Percentiles rank a stretch among this genome's conserved stretches.
Evolutionary conservation across 1,139 yeast genomes (phyloP).

Genomic region (Debaryomycetaceae sp.): DNA sequence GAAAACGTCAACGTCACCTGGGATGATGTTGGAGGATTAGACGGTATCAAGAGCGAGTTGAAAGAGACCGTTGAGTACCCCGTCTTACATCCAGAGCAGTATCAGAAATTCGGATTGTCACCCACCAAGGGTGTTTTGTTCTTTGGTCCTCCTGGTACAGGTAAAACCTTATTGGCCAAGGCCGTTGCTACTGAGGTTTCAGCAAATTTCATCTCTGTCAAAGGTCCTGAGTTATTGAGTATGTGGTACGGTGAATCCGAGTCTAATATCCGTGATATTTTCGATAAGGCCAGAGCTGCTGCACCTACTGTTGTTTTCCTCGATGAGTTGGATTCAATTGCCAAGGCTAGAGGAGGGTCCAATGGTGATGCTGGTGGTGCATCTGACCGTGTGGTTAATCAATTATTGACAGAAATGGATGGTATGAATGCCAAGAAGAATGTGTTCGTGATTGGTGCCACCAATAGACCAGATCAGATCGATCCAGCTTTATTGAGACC

Average conservation of each 20-base stretch:
- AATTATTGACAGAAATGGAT: constrained; percentile 97
- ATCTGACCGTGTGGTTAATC: constrained; percentile 96
- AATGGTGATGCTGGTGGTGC: constrained; percentile 97
- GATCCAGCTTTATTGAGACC: constrained; percentile 99
- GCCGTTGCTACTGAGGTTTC: constrained; percentile 98
- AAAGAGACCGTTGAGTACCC: constrained; percentile 99
- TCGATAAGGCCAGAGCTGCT: constrained; percentile 98
- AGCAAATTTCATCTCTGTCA: constrained; percentile 93
- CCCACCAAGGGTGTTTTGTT: constrained; percentile 98
- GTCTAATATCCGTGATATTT: constrained; percentile 93
- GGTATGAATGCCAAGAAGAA: constrained; percentile 99
- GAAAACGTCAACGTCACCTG: constrained; percentile 97
- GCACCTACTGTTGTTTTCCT: constrained; percentile 97
- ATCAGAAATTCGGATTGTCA: constrained; percentile 94
- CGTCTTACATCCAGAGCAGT: constrained; percentile 97
- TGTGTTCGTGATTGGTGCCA: constrained; percentile 98
- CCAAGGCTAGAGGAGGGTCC: constrained; percentile 94
- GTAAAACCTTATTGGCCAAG: constrained; percentile 95
- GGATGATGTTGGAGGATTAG: constrained; percentile 97
- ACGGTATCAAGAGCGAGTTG: constrained; percentile 90
- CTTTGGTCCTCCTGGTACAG: constrained; percentile 99
- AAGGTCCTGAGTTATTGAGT: constrained; percentile 95
- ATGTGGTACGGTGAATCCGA: constrained; percentile 99
- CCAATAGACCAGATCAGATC: constrained; percentile 98
- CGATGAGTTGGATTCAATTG: constrained; percentile 97